phyloP scores from a whole-genome alignment of 2,329 filamentous ascomycete species.

The Colletotrichum sansevieriae region DNA sequence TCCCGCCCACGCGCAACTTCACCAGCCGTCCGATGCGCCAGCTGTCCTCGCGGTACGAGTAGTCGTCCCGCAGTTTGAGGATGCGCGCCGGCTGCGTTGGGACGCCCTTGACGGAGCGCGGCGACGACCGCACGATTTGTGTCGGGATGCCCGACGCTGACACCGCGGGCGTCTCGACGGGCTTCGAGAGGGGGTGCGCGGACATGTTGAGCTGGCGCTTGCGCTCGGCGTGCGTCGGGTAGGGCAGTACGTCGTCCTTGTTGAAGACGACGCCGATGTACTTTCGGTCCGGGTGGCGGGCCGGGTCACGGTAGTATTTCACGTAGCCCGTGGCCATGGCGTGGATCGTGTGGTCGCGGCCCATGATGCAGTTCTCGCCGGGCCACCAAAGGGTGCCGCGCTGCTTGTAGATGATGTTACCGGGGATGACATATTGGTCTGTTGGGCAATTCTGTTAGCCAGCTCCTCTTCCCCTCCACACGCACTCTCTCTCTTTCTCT shows the following conservation, averaged over 20 bases:
- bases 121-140: constrained; percentile 55
- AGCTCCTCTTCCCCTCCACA: neutral
- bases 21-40: constrained; percentile 69
- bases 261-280: constrained; percentile 96
- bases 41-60: constrained; percentile 72
- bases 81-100: constrained; percentile 59
- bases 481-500: neutral
- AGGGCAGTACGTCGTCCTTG: constrained; percentile 83
- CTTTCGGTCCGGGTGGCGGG: constrained; percentile 84
- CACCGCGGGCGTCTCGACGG: constrained; percentile 54
- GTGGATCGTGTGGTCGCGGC: constrained; percentile 96
- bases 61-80: constrained; percentile 64
- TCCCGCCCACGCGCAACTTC: constrained; percentile 53
- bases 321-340: constrained; percentile 89
- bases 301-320: constrained; percentile 94
- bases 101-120: constrained; percentile 46
- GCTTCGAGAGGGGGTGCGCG: constrained; percentile 60
- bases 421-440: constrained; percentile 94
- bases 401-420: constrained; percentile 98
- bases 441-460: constrained; percentile 36
- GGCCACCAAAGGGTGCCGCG: constrained; percentile 94
- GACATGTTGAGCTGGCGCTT: constrained; percentile 83
- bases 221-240: constrained; percentile 79
- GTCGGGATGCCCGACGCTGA: constrained; percentile 66
- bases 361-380: constrained; percentile 95